Conservation (phyloP, 108 stramenopile species). For the Cylindrotheca closterium region DNA sequence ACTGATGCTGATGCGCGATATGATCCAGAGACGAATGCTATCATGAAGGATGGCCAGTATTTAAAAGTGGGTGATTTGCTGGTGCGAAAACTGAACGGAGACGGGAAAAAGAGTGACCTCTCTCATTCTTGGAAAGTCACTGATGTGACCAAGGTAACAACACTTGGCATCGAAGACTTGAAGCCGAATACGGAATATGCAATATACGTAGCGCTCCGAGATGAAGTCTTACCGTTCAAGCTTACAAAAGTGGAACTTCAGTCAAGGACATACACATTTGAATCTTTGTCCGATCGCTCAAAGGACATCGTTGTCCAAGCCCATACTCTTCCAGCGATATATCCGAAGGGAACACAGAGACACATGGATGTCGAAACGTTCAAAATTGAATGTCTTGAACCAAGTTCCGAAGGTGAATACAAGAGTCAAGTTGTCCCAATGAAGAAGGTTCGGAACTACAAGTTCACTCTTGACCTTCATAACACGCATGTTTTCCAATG, state of each 20-base stretch:
- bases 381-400: constrained; percentile 20
- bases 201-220: constrained; percentile 24
- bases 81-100: constrained; percentile 19
- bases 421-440: constrained; percentile 10
- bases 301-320: constrained; percentile 14
- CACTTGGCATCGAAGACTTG: constrained; percentile 28
- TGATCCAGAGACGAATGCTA: constrained; percentile 19
- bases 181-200: constrained; percentile 25
- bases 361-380: constrained; percentile 18
- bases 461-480: constrained; percentile 36
- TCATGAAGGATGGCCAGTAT: constrained; percentile 29
- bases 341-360: constrained; percentile 28
- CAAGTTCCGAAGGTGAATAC: constrained; percentile 9
- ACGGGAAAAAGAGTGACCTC: constrained; percentile 15
- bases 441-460: constrained; percentile 1
- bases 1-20: constrained; percentile 23
- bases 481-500: constrained; percentile 37
- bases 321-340: constrained; percentile 26
- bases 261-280: constrained; percentile 21
- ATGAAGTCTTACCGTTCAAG: constrained; percentile 28
- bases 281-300: constrained; percentile 14
- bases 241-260: constrained; percentile 20
- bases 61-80: constrained; percentile 38
- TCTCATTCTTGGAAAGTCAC: constrained; percentile 27
- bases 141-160: constrained; percentile 13